A percentile compares a stretch with the other conserved stretches of the same genome.
These are phyloP conservation scores for Geosmithia flava DNA, from an alignment of 2,329 filamentous ascomycete species.

Conservation along the genomic window DNA sequence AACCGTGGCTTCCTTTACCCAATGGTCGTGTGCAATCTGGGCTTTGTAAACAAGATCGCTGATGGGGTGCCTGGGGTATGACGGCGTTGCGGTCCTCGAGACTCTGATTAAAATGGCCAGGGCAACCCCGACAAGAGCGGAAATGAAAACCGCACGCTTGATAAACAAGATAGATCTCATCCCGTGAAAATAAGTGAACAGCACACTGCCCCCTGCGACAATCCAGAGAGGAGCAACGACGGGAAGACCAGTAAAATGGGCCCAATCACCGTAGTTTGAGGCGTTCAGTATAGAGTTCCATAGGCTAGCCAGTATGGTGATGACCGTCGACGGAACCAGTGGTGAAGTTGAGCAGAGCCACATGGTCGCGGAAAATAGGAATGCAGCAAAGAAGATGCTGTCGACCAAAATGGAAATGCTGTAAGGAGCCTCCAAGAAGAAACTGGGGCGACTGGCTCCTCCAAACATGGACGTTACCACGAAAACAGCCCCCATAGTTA, in stretches of 20 bases:
- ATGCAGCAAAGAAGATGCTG: conserved; percentile 17
- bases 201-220: conserved; percentile 25
- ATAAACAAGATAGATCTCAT: conserved; percentile 29
- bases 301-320: conserved; percentile 30
- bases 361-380: conserved; percentile 30
- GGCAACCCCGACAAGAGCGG: conserved; percentile 23
- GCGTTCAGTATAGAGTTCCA: conserved; percentile 21
- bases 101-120: conserved; percentile 18
- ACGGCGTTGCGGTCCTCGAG: not conserved
- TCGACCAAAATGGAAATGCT: conserved; percentile 18
- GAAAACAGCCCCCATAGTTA: conserved; percentile 24
- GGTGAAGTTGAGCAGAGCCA: conserved; percentile 34
- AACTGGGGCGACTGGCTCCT: conserved; percentile 14
- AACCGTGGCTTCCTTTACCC: conserved; percentile 31
- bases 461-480: conserved; percentile 16
- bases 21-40: conserved; percentile 33
- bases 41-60: conserved; percentile 35
- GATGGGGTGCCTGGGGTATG: conserved; percentile 28
- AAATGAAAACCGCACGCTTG: conserved; percentile 23
- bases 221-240: conserved; percentile 25
- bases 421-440: conserved; percentile 8
- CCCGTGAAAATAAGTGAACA: conserved; percentile 30
- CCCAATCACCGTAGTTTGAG: conserved; percentile 28
- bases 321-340: conserved; percentile 25
- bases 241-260: conserved; percentile 21